Percentiles rank a stretch among this genome's conserved stretches.
Conservation (phyloP, 306 rosid species). For the Pyrus bretschneideri region DNA sequence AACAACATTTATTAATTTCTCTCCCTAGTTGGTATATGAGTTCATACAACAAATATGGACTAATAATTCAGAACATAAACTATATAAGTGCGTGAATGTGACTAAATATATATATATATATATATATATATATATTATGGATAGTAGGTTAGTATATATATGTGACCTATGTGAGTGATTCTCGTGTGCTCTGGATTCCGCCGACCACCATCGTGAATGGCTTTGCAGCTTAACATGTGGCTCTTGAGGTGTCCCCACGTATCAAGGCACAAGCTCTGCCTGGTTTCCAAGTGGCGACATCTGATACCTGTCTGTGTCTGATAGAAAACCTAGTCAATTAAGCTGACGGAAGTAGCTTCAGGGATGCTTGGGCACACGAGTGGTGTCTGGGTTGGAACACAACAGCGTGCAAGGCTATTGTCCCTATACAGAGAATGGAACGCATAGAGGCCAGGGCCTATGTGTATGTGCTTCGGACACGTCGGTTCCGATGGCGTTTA, state of each 20-base stretch:
- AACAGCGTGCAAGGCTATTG: constrained; percentile 28
- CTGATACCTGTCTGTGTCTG: not conserved
- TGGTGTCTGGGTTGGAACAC: constrained; percentile 30
- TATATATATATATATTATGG: not conserved
- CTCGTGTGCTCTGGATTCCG: constrained; percentile 1
- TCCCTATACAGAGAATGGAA: constrained; percentile 5
- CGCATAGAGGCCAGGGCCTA: not conserved
- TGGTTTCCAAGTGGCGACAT: constrained; percentile 11
- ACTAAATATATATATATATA: no score
- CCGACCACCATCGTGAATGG: constrained; percentile 7
- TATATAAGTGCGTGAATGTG: not conserved
- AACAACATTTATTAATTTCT: not conserved
- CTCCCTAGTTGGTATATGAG: not conserved
- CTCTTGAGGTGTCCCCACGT: not conserved
- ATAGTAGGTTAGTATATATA: not conserved
- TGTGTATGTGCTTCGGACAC: constrained; percentile 13
- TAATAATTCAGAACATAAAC: not conserved
- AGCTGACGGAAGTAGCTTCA: not conserved
- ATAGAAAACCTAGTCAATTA: not conserved
- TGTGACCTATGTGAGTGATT: not conserved
- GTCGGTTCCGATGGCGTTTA: constrained; percentile 10
- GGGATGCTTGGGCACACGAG: constrained; percentile 28
- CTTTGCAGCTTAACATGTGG: not conserved
- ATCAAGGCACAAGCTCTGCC: not conserved
- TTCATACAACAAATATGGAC: not conserved